Percentiles rank a stretch among this genome's conserved stretches.
phyloP scores from a whole-genome alignment of 768 basidiomycete genomes.

The Serendipita vermifera region DNA sequence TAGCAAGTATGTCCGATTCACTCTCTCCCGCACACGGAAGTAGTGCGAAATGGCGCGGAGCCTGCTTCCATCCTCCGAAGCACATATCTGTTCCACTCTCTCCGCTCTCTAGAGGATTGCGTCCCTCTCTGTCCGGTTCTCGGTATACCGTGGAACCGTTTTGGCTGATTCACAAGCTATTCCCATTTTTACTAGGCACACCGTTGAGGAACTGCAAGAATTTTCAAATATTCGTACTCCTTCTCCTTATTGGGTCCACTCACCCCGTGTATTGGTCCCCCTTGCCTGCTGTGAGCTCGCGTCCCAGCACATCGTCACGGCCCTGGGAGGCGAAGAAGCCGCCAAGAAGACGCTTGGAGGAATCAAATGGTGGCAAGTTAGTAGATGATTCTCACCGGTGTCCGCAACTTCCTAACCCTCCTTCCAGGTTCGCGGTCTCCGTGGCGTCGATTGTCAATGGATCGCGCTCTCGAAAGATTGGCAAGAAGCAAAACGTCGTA shows the following conservation, averaged over 20 bases:
- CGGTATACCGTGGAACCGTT: neutral
- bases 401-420: conserved; percentile 23
- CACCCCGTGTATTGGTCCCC: conserved; percentile 58
- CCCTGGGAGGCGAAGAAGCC: conserved; percentile 67
- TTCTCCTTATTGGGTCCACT: conserved; percentile 71
- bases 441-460: conserved; percentile 78
- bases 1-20: neutral
- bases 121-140: conserved; percentile 4
- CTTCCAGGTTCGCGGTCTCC: conserved; percentile 1
- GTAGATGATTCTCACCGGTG: conserved; percentile 11
- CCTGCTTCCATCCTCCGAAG: neutral
- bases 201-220: conserved; percentile 7
- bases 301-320: conserved; percentile 56
- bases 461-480: conserved; percentile 68
- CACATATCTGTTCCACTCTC: no score
- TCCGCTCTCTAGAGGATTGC: no score
- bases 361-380: conserved; percentile 94
- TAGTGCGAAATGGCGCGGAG: neutral
- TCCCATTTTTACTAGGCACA: neutral
- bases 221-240: conserved; percentile 56
- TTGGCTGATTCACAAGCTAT: neutral
- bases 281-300: conserved; percentile 64
- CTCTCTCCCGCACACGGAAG: neutral
- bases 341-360: conserved; percentile 67
- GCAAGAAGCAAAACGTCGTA: conserved; percentile 44